phyloP scores from a whole-genome alignment of 441 rosid genomes.

The Kokia cookei region DNA sequence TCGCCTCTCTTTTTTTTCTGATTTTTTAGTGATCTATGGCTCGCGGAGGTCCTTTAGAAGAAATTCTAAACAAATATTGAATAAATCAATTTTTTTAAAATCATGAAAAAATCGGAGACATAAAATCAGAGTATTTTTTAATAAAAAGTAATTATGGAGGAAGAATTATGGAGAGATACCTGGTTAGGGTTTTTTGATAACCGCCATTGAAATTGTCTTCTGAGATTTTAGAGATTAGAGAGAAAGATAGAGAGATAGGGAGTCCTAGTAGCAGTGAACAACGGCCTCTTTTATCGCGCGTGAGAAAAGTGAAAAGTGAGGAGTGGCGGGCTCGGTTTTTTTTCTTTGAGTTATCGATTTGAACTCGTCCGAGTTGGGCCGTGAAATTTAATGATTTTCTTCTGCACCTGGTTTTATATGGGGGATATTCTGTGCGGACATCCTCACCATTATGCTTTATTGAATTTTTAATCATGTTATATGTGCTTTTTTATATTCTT shows the following conservation, averaged over 20 bases:
- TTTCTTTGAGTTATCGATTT: background rate
- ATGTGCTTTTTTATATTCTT: background rate
- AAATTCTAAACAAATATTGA: background rate
- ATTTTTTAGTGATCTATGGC: conserved; percentile 18
- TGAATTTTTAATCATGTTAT: background rate
- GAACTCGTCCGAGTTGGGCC: conserved; percentile 9
- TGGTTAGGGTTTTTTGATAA: conserved; percentile 25
- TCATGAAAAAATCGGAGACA: background rate
- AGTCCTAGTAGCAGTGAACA: conserved; percentile 4
- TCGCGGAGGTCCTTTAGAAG: conserved; percentile 17
- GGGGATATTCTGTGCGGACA: background rate
- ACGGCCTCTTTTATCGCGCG: conserved; percentile 6
- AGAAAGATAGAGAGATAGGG: background rate
- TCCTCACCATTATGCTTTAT: background rate
- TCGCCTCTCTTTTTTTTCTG: background rate
- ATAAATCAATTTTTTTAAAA: background rate
- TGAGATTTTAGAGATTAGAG: background rate
- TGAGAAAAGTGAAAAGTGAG: background rate
- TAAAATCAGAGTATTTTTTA: background rate
- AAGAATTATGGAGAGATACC: conserved; percentile 12
- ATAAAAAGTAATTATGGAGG: background rate
- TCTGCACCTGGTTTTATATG: background rate
- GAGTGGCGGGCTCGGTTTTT: background rate
- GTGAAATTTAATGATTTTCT: background rate
- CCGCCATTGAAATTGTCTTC: conserved; percentile 23